Base-by-base conservation (phyloP, 345 rosid genomes). In the Corymbia maculata region DNA sequence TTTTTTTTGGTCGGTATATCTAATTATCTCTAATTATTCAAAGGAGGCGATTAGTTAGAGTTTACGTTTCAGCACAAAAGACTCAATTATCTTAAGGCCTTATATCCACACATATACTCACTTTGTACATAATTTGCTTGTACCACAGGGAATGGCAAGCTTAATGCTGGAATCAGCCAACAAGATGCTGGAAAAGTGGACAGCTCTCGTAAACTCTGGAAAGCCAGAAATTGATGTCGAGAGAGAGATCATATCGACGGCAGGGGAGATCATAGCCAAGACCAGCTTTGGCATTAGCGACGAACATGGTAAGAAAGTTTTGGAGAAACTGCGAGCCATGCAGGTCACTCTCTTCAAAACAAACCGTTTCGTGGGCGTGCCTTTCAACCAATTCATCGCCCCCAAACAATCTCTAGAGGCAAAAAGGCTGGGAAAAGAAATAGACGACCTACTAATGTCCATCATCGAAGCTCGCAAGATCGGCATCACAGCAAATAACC, bases 251-350 rank as follows among this genome's bases (percentile, higher is more conserved):
- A 94, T 90, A 30, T 91, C 90, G 30, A 94, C 94, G 5, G 97
- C 99, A 0, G 99, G 98, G 4, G 99, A 98, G 88, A 98, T 98
- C 80, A 96, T 98, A 3, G 98, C 98, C 51, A 96, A 90, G 89
- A 93, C 99, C 17, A 95, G 99, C 92, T 98, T 98, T 44, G 99
- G 99, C 21, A 89, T 96, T 44, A 91, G 90, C 52, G 92, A 93
- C 85, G 91, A 91, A 89, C 92, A 85, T 22, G 99, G 98, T 14
- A 92, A 89, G 30, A 85, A 92, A 87, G 96, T 96, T 52, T 90
- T 93, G 1, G 94, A 95, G 53, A 96, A 95, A 91, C 86, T 98
- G 86, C 93, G 99, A 89, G 96, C 93, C 59, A 88, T 96, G 94
- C 99, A 98, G 53, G 85, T 92, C 80, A 89, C 95, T 49, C 94